Percentiles rank a stretch among this genome's conserved stretches.
Evolutionary conservation across 768 basidiomycete genomes (phyloP).

Genomic region (Candolleomyces eurysporus): DNA sequence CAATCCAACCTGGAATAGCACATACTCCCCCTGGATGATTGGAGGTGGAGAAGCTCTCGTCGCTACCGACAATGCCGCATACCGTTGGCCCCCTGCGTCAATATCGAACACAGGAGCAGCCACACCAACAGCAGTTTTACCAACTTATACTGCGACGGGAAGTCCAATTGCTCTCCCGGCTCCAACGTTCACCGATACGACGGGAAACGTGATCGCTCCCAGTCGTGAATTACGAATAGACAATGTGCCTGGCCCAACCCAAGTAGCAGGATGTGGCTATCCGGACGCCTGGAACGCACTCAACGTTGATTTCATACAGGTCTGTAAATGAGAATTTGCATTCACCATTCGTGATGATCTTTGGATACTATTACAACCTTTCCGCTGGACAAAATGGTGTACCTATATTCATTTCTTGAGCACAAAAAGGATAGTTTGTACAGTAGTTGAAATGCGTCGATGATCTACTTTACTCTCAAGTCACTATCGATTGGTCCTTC

Average conservation of each 20-base stretch:
- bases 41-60: conserved; percentile 44
- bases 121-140: conserved; percentile 39
- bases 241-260: conserved; percentile 37
- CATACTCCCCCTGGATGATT: conserved; percentile 53
- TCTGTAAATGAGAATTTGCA: too few relatives aligned
- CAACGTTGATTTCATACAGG: not conserved
- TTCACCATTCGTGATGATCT: too few relatives aligned
- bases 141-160: conserved; percentile 68
- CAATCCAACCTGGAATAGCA: conserved; percentile 30
- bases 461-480: too few relatives aligned
- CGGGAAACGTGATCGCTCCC: conserved; percentile 38
- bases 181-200: conserved; percentile 33
- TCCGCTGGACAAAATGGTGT: too few relatives aligned
- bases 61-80: conserved; percentile 27
- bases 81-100: conserved; percentile 63
- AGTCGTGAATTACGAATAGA: conserved; percentile 55
- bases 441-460: too few relatives aligned
- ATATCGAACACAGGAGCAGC: conserved; percentile 34
- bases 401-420: too few relatives aligned
- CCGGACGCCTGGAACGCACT: conserved; percentile 40
- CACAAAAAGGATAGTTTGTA: too few relatives aligned
- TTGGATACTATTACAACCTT: too few relatives aligned
- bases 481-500: too few relatives aligned
- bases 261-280: conserved; percentile 56
- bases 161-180: conserved; percentile 54